Base-by-base conservation (phyloP, 2,329 filamentous ascomycete species). In the Dendryphion nanum region DNA sequence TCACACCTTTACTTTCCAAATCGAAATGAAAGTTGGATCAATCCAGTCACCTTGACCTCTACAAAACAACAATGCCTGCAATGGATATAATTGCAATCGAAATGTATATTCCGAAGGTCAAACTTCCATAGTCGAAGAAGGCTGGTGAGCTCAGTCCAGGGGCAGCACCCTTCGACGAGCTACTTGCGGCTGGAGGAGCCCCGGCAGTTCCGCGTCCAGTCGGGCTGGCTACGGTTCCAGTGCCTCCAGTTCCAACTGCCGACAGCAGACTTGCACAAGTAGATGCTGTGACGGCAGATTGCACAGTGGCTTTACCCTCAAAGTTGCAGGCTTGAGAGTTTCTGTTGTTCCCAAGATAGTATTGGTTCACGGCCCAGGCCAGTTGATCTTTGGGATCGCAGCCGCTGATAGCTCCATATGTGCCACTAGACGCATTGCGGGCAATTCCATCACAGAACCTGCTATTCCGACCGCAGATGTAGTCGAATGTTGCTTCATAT, bases 321-420 rank as follows among this genome's bases (percentile, higher is more conserved):
- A 89, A 90, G 70, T 81, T 75, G 62, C 87, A 93, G 8, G 86
- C 83, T 37, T 68, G 68, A n/a, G 43, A 33, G 6, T 44, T 35
- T 46, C 70, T 63, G 33, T 66, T 66, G 45, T 73, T 73, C 51
- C 75, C 70, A 57, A 82, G 74, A 48, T 66, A 68, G 76, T 90
- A 91, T 56, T 80, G 69, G 70, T 90, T 81, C 38, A 89, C 79
- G 26, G 81, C 84, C 63, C 78, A 89, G 31, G 80, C 80, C 21
- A 93, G 79, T 74, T 89, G 79, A 66, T 86, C 76, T 50, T 77
- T 75, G 48, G 80, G 62, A 50, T 76, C 72, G 73, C 87, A 93
- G 77, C 88, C 87, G 59, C 79, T 79, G 74, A 85, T 86, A 20
- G 83, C 78, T 51, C 87, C 87, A 64, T 85, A 93, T 40, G 74